Percentiles rank a stretch among this genome's conserved stretches.
Evolutionary conservation across 257 asterid species (phyloP).

Genomic region (Capsicum chinense): DNA sequence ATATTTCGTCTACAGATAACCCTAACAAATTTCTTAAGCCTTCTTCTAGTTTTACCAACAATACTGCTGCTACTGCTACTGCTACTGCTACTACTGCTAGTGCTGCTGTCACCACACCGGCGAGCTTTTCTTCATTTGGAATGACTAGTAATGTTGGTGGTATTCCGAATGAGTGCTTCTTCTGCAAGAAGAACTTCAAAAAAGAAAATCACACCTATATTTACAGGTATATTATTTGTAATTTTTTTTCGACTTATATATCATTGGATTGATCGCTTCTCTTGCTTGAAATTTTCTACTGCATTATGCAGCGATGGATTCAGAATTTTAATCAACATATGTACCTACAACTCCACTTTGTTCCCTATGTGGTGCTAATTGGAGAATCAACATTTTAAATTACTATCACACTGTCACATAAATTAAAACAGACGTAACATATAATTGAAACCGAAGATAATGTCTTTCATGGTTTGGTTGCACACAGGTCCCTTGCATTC

Average conservation of each 20-base stretch:
- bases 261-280: too few species aligned
- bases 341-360: too few species aligned
- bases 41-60: not conserved
- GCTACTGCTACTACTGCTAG: too few species aligned
- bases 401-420: too few species aligned
- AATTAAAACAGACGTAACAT: too few species aligned
- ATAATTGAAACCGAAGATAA: too few species aligned
- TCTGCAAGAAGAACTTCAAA: not conserved
- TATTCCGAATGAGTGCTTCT: not conserved
- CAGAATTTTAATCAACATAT: not conserved
- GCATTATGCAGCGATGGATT: not conserved
- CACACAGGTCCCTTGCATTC: constrained; percentile 4
- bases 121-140: not conserved
- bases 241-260: too few species aligned
- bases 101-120: not conserved
- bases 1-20: not conserved
- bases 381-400: too few species aligned
- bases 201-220: not conserved
- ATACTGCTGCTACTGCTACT: not conserved
- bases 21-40: not conserved
- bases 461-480: not conserved
- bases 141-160: not conserved
- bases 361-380: too few species aligned
- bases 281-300: too few species aligned
- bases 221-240: not conserved